A percentile compares a stretch with the other conserved stretches of the same genome.
These are phyloP conservation scores for Hirsutella thompsonii DNA, from an alignment of 2,329 filamentous ascomycete genomes.

Conservation along the genomic window DNA sequence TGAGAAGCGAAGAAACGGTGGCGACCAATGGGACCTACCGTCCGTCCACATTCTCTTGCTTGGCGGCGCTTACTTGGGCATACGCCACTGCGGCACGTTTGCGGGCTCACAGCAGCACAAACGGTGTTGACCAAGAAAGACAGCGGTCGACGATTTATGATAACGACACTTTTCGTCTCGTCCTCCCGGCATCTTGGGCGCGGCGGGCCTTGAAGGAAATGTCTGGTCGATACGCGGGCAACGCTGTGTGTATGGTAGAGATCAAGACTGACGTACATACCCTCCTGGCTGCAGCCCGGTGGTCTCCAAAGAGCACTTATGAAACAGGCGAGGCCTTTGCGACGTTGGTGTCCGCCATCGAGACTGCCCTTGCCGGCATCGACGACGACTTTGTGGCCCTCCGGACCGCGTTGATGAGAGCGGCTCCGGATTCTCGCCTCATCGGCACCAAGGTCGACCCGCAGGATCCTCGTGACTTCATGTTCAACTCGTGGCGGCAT, in stretches of 20 bases:
- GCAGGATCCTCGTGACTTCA: slow-evolving; percentile 23
- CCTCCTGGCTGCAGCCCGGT: slow-evolving; percentile 11
- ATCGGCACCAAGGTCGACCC: slow-evolving; percentile 27
- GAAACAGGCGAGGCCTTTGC: slow-evolving; percentile 10
- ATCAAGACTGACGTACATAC: slow-evolving; percentile 13
- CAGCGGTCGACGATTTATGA: background rate
- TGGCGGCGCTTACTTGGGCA: slow-evolving; percentile 27
- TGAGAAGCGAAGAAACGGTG: background rate
- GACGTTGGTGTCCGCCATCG: slow-evolving; percentile 15
- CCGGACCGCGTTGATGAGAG: slow-evolving; percentile 23
- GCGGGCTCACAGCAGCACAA: background rate
- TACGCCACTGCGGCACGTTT: slow-evolving; percentile 23
- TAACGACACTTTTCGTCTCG: slow-evolving; percentile 10
- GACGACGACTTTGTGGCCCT: slow-evolving; percentile 26
- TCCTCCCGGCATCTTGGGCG: slow-evolving; percentile 30
- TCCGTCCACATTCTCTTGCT: slow-evolving; percentile 23
- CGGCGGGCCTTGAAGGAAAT: slow-evolving; percentile 17
- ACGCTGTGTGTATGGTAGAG: slow-evolving; percentile 25
- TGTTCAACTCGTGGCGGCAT: slow-evolving; percentile 31
- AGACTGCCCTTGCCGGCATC: slow-evolving; percentile 13
- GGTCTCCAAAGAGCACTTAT: background rate
- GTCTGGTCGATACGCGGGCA: slow-evolving; percentile 24
- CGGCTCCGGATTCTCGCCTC: slow-evolving; percentile 23
- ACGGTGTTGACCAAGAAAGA: too few relatives aligned
- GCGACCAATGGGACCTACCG: background rate